Conservation (phyloP, 345 rosid genomes). For the Conringia planisiliqua region DNA sequence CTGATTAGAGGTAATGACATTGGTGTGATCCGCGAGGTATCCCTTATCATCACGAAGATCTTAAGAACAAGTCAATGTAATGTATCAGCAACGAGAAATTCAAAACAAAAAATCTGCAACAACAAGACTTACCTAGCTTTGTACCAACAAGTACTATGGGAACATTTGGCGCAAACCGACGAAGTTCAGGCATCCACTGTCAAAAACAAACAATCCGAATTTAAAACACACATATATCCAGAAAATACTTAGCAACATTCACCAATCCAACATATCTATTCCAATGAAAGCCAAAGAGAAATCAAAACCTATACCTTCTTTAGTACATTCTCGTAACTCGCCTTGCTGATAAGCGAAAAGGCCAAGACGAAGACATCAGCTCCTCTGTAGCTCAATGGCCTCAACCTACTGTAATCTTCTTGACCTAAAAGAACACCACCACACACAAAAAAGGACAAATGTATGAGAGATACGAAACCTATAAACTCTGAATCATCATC, state of each 20-base stretch:
- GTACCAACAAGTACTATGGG: constrained; percentile 98
- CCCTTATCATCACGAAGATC: constrained; percentile 87
- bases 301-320: constrained; percentile 62
- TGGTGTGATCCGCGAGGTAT: constrained; percentile 61
- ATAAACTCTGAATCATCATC: neutral
- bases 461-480: neutral
- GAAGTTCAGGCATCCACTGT: constrained; percentile 99
- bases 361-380: constrained; percentile 93
- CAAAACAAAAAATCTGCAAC: neutral
- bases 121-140: constrained; percentile 59
- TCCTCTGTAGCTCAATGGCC: constrained; percentile 97
- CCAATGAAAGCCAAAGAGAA: neutral
- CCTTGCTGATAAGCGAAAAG: constrained; percentile 87
- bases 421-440: constrained; percentile 55
- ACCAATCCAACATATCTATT: neutral
- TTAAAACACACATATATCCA: neutral
- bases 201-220: constrained; percentile 16
- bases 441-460: neutral
- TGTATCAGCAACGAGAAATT: neutral
- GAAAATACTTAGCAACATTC: neutral
- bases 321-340: constrained; percentile 93
- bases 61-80: constrained; percentile 12
- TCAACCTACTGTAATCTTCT: constrained; percentile 96
- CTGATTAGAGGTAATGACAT: constrained; percentile 72
- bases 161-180: constrained; percentile 90